Evolutionary conservation across 2,329 filamentous ascomycete genomes (phyloP), one percentile per base, ranked within the genome.

Genomic region (Colletotrichum tanaceti): DNA sequence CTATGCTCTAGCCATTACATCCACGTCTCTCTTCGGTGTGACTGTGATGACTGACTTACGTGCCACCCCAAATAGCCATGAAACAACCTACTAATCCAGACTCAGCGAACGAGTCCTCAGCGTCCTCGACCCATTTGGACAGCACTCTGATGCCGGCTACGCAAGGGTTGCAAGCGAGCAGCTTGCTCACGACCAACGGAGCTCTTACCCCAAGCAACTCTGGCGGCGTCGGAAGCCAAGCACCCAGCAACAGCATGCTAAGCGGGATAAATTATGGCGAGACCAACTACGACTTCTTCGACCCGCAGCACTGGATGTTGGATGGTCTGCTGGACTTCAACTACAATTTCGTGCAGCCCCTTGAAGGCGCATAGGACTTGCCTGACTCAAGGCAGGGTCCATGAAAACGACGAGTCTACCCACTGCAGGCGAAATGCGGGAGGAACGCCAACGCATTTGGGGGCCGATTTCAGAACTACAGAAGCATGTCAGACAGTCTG

Each of bases 251-350:
- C 72, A 81, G 79, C 73, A 82, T 87, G 75, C 80, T 87, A 59
- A 79, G 79, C 32, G 81, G 82, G 38, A 78, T 88, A 71, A 84
- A 85, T 73, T 91, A 92, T 71, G 85, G 87, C 72, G 87, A 92
- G 63, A 87, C 88, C 11, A 91, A 89, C 73, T 94, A 94, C 78
- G 93, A 97, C 77, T 93, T 97, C 70, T 97, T 97, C 75, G 94
- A 97, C 79, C 93, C 94, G 1, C 86, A 97, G 74, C 93, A 95
- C 78, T 98, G 94, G 94, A 93, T 97, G 84, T 83, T 98, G 69
- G 94, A 98, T 77, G 93, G 93, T 16, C 84, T 95, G 41, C 84
- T 96, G 69, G 92, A 94, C 76, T 91, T 95, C 76, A 93, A 92
- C 71, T 94, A 91, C 75, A 86, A 84, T 13, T 90, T 87, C 74